A percentile compares a stretch with the other conserved stretches of the same genome.
These are phyloP conservation scores for Rhodosporidiobolus odoratus DNA, from an alignment of 768 basidiomycete genomes.

Conservation along the genomic window DNA sequence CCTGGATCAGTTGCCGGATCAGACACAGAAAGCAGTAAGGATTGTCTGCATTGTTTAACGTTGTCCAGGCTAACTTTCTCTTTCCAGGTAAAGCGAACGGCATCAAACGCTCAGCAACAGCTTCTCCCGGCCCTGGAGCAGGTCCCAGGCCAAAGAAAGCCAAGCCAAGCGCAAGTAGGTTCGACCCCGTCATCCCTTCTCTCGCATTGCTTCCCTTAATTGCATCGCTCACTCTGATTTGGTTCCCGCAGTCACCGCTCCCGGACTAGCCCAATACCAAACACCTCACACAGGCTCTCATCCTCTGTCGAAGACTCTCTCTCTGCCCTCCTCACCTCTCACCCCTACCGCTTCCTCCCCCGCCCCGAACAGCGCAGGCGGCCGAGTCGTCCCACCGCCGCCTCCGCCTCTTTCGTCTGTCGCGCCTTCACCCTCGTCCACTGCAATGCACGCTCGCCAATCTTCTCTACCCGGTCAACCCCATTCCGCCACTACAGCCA, in stretches of 20 bases:
- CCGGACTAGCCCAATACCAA: background rate
- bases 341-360: background rate
- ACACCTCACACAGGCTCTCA: conserved; percentile 26
- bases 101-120: conserved; percentile 10
- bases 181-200: too few species aligned
- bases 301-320: conserved; percentile 34
- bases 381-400: background rate
- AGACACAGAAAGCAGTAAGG: conserved; percentile 16
- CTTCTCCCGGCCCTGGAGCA: background rate
- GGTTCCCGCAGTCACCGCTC: background rate
- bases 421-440: background rate
- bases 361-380: background rate
- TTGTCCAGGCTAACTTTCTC: too few species aligned
- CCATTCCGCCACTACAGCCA: background rate
- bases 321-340: conserved; percentile 28
- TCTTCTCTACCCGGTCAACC: background rate
- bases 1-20: conserved; percentile 23
- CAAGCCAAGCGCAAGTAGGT: conserved; percentile 15
- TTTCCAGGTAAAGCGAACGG: conserved; percentile 14
- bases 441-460: too few species aligned
- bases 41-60: background rate
- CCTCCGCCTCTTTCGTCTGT: background rate
- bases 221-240: too few species aligned
- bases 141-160: conserved; percentile 27
- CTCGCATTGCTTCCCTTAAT: background rate